phyloP scores from a whole-genome alignment of 2,329 filamentous ascomycete genomes.

The Aspergillus brasiliensis region DNA sequence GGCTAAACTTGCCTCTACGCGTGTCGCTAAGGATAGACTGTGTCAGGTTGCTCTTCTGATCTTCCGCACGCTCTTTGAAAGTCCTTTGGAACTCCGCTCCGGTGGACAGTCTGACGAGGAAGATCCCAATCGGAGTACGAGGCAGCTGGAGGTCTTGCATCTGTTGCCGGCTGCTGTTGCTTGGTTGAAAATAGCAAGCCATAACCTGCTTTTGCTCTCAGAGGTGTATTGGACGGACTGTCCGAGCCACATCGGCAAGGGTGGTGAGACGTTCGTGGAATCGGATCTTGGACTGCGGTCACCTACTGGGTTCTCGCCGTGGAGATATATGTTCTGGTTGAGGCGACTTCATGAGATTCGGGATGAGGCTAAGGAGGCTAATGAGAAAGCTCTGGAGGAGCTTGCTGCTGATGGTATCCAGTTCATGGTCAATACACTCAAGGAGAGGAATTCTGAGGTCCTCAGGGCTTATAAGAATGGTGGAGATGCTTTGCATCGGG shows the following conservation, averaged over 20 bases:
- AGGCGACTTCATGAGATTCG: slow-evolving; percentile 27
- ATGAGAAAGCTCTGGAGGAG: slow-evolving; percentile 23
- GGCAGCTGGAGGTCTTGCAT: slow-evolving; percentile 14
- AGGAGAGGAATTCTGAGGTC: slow-evolving; percentile 22
- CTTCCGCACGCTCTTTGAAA: slow-evolving; percentile 25
- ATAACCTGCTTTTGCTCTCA: slow-evolving; percentile 24
- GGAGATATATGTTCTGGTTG: slow-evolving; percentile 32
- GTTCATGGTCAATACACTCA: slow-evolving; percentile 18
- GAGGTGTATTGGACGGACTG: slow-evolving; percentile 26
- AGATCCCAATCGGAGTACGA: slow-evolving; percentile 7
- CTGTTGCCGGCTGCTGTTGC: slow-evolving; percentile 20
- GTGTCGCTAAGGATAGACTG: slow-evolving; percentile 21
- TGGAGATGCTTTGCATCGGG: not conserved
- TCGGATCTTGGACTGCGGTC: slow-evolving; percentile 28
- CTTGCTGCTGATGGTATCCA: slow-evolving; percentile 22
- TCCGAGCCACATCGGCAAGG: slow-evolving; percentile 17
- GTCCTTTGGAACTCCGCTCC: slow-evolving; percentile 13
- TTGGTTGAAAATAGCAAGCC: slow-evolving; percentile 22
- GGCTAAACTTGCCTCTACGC: slow-evolving; percentile 27
- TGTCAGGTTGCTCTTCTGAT: slow-evolving; percentile 24
- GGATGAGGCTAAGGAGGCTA: slow-evolving; percentile 20
- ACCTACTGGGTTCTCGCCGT: slow-evolving; percentile 25
- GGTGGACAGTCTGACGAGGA: slow-evolving; percentile 20
- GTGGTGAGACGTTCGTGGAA: slow-evolving; percentile 21
- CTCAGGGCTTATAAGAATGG: slow-evolving; percentile 9